Evolutionary conservation across 768 basidiomycete species (phyloP), one percentile per base, ranked within the genome.

Genomic region (Panaeolus cyanescens): DNA sequence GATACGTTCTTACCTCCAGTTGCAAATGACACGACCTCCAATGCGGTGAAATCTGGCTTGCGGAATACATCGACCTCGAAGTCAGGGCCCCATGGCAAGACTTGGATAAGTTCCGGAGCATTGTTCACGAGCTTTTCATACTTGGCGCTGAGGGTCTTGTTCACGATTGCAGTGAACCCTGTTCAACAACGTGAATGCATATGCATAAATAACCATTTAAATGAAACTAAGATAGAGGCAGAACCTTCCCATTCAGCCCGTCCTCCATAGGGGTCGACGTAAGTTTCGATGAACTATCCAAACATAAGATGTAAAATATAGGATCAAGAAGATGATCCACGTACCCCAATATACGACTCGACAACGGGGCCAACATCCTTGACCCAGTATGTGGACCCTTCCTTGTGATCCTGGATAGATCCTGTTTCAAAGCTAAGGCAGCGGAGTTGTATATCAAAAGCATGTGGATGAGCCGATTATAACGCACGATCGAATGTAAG

Each of bases 191-290:
- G n/a, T 15, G 37, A 56, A 20, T 59, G 54, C n/a, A 57, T 55
- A 59, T 25, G 54, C 39, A 59, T 33, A 31, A 67, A n/a, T 15
- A 50, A 20, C 12, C 7, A 20, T 12, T 10, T 28, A 15, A 15
- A 1, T 54, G 34, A 54, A 22, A 56, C 9, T 31, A 32, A 20
- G 15, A 32, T 31, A 54, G 9, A 22, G 37, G 58, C 59, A 32
- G 39, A 40, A 86, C 92, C 93, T 84, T 95, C 93, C 93, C 93
- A 95, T 72, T 95, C 94, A 0, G 94, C 94, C 55, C 94, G 86
- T n/a, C 85, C 89, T 33, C 93, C 94, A 61, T 92, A 94, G 6
- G 94, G 94, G 69, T 95, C 94, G 17, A 94, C 89, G 62, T 92
- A 92, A 1, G 89, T 93, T 79, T 93, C 91, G 37, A 93, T 82